These are phyloP conservation scores for Termitomyces heimii DNA, from an alignment of 768 basidiomycete genomes.

Conservation along the genomic window DNA sequence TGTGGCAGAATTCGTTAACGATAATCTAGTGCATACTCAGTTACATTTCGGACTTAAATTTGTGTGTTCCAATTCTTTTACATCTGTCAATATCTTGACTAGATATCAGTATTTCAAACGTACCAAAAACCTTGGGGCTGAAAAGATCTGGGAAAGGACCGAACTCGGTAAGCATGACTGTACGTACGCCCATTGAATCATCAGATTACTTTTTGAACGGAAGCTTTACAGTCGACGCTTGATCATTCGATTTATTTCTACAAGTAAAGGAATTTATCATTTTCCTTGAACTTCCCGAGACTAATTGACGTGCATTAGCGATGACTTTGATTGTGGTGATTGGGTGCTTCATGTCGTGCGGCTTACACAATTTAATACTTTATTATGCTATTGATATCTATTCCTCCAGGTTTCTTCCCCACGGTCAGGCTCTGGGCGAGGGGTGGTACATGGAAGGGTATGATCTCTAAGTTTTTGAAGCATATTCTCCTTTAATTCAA, in stretches of 20 bases:
- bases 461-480: slow-evolving; percentile 16
- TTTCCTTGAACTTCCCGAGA: background rate
- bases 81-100: slow-evolving; percentile 4
- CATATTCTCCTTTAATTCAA: background rate
- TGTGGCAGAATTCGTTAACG: background rate
- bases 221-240: slow-evolving; percentile 48
- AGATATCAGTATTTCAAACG: slow-evolving; percentile 46
- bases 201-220: background rate
- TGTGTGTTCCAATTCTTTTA: slow-evolving; percentile 39
- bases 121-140: slow-evolving; percentile 48
- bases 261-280: slow-evolving; percentile 35
- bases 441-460: slow-evolving; percentile 66
- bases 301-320: slow-evolving; percentile 30
- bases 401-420: slow-evolving; percentile 56
- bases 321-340: slow-evolving; percentile 72
- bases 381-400: background rate
- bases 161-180: slow-evolving; percentile 54
- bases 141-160: slow-evolving; percentile 42
- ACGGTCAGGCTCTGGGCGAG: slow-evolving; percentile 58
- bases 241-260: slow-evolving; percentile 84
- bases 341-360: slow-evolving; percentile 77
- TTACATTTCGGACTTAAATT: slow-evolving; percentile 73
- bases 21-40: slow-evolving; percentile 63
- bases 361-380: slow-evolving; percentile 1
- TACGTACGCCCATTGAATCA: slow-evolving; percentile 25